A percentile compares a stretch with the other conserved stretches of the same genome.
phyloP scores from a whole-genome alignment of 2,329 filamentous ascomycete species.

The Nectriaceae sp. region DNA sequence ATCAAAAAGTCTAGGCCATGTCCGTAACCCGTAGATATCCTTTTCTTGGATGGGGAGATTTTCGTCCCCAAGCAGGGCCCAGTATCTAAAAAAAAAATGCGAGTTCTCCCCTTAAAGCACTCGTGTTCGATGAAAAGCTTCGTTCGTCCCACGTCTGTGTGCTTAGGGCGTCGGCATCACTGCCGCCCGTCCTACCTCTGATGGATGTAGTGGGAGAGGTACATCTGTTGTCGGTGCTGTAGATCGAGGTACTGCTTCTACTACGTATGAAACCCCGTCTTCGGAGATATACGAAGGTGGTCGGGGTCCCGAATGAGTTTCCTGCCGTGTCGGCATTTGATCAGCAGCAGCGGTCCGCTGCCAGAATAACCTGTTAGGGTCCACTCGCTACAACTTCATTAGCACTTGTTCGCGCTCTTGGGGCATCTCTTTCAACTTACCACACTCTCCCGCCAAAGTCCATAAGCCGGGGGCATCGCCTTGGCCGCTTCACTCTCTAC shows the following conservation, averaged over 20 bases:
- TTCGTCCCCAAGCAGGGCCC: background rate
- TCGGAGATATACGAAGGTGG: constrained; percentile 79
- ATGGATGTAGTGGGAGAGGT: constrained; percentile 49
- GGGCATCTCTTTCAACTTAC: constrained; percentile 49
- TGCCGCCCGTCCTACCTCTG: constrained; percentile 41
- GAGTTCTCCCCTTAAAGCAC: background rate
- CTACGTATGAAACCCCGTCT: constrained; percentile 71
- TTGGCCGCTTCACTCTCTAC: constrained; percentile 57
- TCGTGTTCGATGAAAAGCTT: too few relatives aligned
- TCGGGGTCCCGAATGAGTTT: constrained; percentile 40
- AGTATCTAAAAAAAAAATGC: background rate
- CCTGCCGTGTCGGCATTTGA: constrained; percentile 22
- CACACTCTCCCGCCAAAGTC: constrained; percentile 80
- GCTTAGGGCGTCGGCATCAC: constrained; percentile 18
- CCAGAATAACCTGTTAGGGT: constrained; percentile 83
- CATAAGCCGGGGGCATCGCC: constrained; percentile 78
- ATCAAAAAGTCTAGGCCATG: background rate
- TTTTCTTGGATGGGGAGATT: too few relatives aligned
- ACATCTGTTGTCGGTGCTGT: constrained; percentile 50
- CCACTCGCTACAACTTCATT: constrained; percentile 59
- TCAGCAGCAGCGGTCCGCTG: constrained; percentile 58
- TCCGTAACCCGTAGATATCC: background rate
- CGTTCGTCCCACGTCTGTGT: too few relatives aligned
- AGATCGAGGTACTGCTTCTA: constrained; percentile 65
- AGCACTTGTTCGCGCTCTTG: constrained; percentile 6